These are phyloP conservation scores for Lachnellula willkommii DNA, from an alignment of 2,329 filamentous ascomycete species.

Conservation along the genomic window DNA sequence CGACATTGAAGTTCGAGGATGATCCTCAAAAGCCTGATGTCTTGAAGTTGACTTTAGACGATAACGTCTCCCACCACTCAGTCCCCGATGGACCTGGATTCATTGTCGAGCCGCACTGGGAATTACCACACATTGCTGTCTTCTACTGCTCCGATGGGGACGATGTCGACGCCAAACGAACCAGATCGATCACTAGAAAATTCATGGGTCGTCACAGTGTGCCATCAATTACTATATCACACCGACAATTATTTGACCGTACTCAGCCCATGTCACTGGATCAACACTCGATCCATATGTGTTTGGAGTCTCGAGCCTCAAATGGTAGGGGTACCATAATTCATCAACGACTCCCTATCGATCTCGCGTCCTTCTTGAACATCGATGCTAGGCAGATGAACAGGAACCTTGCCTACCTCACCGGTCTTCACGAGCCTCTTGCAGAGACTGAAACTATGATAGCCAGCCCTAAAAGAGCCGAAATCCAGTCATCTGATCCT, in stretches of 20 bases:
- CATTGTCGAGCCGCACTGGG: slow-evolving; percentile 40
- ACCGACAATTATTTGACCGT: slow-evolving; percentile 37
- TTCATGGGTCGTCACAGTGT: slow-evolving; percentile 44
- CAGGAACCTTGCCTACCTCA: slow-evolving; percentile 46
- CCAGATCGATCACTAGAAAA: slow-evolving; percentile 39
- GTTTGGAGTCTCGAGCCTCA: slow-evolving; percentile 39
- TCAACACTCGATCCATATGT: slow-evolving; percentile 42
- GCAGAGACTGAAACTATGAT: slow-evolving; percentile 1
- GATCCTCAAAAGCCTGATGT: slow-evolving; percentile 35
- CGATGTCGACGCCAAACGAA: slow-evolving; percentile 34
- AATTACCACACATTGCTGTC: slow-evolving; percentile 45
- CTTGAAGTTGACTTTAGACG: slow-evolving; percentile 34
- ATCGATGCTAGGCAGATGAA: slow-evolving; percentile 50
- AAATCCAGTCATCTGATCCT: slow-evolving; percentile 3
- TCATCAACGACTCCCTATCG: slow-evolving; percentile 42
- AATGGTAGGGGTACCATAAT: slow-evolving; percentile 32
- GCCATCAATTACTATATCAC: slow-evolving; percentile 45
- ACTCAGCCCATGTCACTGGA: slow-evolving; percentile 34
- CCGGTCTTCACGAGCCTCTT: slow-evolving; percentile 30
- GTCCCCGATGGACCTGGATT: slow-evolving; percentile 33
- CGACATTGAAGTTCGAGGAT: slow-evolving; percentile 29
- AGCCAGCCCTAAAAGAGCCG: slow-evolving; percentile 7
- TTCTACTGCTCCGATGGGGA: slow-evolving; percentile 45
- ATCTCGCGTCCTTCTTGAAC: slow-evolving; percentile 44
- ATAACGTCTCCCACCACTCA: slow-evolving; percentile 34